Percentiles rank a stretch among this genome's conserved stretches.
Conservation (phyloP, 345 rosid species). For the Hibiscus tridactylites region DNA sequence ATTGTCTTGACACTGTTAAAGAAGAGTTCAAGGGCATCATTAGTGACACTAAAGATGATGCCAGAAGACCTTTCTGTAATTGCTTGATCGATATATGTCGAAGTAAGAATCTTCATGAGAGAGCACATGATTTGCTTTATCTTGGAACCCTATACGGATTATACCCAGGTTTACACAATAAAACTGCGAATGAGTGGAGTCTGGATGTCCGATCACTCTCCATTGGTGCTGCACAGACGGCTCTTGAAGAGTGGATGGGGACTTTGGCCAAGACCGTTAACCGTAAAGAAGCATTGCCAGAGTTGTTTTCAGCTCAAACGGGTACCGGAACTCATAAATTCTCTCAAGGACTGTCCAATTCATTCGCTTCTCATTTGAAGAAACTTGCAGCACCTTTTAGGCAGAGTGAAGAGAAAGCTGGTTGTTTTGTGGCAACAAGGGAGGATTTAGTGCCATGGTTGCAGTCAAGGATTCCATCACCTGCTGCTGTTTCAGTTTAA, state of each 20-base stretch:
- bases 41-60: slow-evolving; percentile 44
- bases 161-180: slow-evolving; percentile 72
- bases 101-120: slow-evolving; percentile 37
- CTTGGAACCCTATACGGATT: slow-evolving; percentile 69
- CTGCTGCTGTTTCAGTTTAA: slow-evolving; percentile 16
- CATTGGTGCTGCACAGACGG: slow-evolving; percentile 79
- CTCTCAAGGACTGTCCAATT: slow-evolving; percentile 65
- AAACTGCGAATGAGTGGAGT: slow-evolving; percentile 65
- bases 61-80: slow-evolving; percentile 84
- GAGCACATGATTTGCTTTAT: slow-evolving; percentile 85
- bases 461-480: slow-evolving; percentile 45
- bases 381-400: slow-evolving; percentile 65
- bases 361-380: slow-evolving; percentile 62
- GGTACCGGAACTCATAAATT: slow-evolving; percentile 80
- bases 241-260: slow-evolving; percentile 86
- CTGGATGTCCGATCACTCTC: slow-evolving; percentile 80
- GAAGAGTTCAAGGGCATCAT: slow-evolving; percentile 59
- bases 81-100: slow-evolving; percentile 84
- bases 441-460: slow-evolving; percentile 71
- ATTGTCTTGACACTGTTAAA: slow-evolving; percentile 38
- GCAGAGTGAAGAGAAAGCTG: slow-evolving; percentile 52
- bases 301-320: slow-evolving; percentile 65
- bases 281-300: slow-evolving; percentile 62
- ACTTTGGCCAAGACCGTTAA: slow-evolving; percentile 49
- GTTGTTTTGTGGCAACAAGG: slow-evolving; percentile 68